Evolutionary conservation across 306 rosid genomes (phyloP), one percentile per base, ranked within the genome.

Genomic region (Cucumis sativus): DNA sequence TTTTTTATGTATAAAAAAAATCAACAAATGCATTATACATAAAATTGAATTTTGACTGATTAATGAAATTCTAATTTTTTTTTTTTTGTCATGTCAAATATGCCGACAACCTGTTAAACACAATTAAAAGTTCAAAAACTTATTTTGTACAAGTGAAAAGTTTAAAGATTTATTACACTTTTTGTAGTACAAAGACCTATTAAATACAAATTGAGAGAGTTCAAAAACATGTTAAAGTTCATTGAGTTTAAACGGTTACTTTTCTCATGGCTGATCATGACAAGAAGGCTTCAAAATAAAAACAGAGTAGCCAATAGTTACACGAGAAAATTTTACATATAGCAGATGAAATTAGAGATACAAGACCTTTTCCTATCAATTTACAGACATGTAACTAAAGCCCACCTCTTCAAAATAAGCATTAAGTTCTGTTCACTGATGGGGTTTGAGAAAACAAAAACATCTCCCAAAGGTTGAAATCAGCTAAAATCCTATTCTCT

Each of bases 281-380:
- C 28, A 35, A 37, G 49, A 47, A 35, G 74, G 55, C 33, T 67
- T 37, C 8, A 40, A n/a, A 41, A 67, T 12, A 5, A 47, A 47
- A 47, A 47, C 54, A 67, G 54, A 67, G 55, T 17, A 28, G 39
- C 43, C 43, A 63, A 21, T 25, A 71, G 15, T 70, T 18, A 28
- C 9, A 71, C 76, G 15, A 14, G 54, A 15, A 45, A 16, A 25
- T 33, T 73, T 28, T 16, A 52, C 61, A 73, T 16, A 51, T 25
- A 52, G 77, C 47, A 73, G 62, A 73, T 52, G 4, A 73, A 73
- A 52, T 73, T 28, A 73, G 77, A 30, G 77, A 47, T 15, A 73
- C 62, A 25, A 51, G 43, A 49, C 61, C 62, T 16, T 73, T 73
- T 52, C 77, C 77, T 30, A 73, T 49, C 77, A 73, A 73, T 47